Base-by-base conservation (phyloP, 306 rosid genomes). In the Quercus agrifolia region DNA sequence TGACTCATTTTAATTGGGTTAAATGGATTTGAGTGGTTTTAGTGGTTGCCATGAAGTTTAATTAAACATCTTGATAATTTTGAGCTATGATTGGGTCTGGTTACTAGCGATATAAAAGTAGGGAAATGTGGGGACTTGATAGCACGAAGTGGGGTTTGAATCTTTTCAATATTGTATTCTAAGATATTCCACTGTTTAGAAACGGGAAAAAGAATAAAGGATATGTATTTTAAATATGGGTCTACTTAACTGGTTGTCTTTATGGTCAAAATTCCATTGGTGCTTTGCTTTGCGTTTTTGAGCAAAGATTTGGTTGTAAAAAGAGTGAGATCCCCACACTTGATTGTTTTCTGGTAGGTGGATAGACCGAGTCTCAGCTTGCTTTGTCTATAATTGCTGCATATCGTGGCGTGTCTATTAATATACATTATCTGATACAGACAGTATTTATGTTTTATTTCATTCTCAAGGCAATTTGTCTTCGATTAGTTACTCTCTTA, bases 101-200 rank as follows among this genome's bases (percentile, higher is more conserved):
- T 70, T 38, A 56, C 18, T 44, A 4, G 71, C 33, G 74, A 27
- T 11, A 19, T 12, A 13, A 52, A 46, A 35, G 17, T 64, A 20
- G 57, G 64, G 62, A 10, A 35, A 51, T 56, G 75, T 51, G 82
- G 78, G 68, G 76, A 59, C 83, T 61, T 41, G 67, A 70, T 61
- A 20, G 56, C 20, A 3, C 56, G 41, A 5, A 46, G 78, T 83
- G 80, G 81, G 66, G 27, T 57, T 56, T 82, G 2, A 20, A 44
- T 46, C 61, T 19, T 66, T 49, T 49, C 25, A 57, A 77, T 74
- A 66, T 73, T 25, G 13, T 25, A 56, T 59, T 64, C 56, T 56
- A 11, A 21, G 44, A 33, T 56, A 46, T 8, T 1, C 5, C 3
- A 64, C 74, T 71, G 73, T 62, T 35, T 15, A 28, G 54, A 64